Percentiles rank a stretch among this genome's conserved stretches.
These are phyloP conservation scores for Vitis cinerea DNA, from an alignment of 164 flowering plant genomes.

Conservation along the genomic window DNA sequence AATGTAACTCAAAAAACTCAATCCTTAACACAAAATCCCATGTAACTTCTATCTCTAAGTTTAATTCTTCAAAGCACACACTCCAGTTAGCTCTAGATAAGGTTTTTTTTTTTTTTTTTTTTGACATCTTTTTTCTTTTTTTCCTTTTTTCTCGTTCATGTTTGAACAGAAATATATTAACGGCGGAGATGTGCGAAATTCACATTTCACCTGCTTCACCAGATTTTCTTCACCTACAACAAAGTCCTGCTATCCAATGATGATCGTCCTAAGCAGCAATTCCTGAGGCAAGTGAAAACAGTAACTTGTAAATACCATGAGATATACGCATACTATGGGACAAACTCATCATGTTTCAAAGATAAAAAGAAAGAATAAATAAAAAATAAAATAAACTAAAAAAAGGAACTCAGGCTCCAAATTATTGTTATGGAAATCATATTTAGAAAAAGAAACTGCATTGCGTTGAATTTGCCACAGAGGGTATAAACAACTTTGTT, in stretches of 20 bases:
- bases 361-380: not conserved
- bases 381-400: not conserved
- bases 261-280: slow-evolving; percentile 32
- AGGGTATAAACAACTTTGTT: too few species aligned
- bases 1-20: slow-evolving; percentile 30
- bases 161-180: slow-evolving; percentile 16
- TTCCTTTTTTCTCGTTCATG: too few species aligned
- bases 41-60: slow-evolving; percentile 24
- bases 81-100: slow-evolving; percentile 33
- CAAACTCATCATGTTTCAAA: not conserved
- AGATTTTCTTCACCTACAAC: slow-evolving; percentile 28
- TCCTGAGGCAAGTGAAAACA: slow-evolving; percentile 25
- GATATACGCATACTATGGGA: not conserved
- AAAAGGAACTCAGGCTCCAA: not conserved
- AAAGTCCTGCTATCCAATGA: slow-evolving; percentile 12
- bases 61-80: slow-evolving; percentile 26
- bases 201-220: slow-evolving; percentile 33
- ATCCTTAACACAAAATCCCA: slow-evolving; percentile 36
- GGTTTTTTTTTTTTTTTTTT: slow-evolving; percentile 4
- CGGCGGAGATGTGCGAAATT: slow-evolving; percentile 13
- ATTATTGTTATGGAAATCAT: not conserved
- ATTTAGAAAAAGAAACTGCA: not conserved
- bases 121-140: too few species aligned
- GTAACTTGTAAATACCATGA: slow-evolving; percentile 4
- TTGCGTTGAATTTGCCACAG: too few species aligned